phyloP scores from a whole-genome alignment of 805 yeast species.

The Candida chilensis region DNA sequence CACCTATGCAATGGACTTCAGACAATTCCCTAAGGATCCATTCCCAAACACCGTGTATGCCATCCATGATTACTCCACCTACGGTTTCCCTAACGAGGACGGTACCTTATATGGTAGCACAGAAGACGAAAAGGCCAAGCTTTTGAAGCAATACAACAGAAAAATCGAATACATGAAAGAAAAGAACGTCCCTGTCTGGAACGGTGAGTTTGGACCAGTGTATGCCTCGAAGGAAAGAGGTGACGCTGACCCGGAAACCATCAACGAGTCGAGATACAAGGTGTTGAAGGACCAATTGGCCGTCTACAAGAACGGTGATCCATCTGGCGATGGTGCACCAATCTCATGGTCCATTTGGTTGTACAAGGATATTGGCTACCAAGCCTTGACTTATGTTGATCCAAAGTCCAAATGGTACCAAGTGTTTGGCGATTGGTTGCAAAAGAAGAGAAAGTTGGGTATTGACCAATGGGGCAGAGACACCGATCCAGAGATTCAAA shows the following conservation, averaged over 20 bases:
- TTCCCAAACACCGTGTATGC: slow-evolving; percentile 37
- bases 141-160: slow-evolving; percentile 27
- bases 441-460: slow-evolving; percentile 33
- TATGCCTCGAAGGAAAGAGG: slow-evolving; percentile 33
- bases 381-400: slow-evolving; percentile 36
- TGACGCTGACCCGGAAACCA: slow-evolving; percentile 23
- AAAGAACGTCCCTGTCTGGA: slow-evolving; percentile 40
- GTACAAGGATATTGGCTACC: slow-evolving; percentile 44
- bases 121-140: slow-evolving; percentile 20
- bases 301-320: slow-evolving; percentile 34
- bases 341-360: slow-evolving; percentile 46
- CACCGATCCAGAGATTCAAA: slow-evolving; percentile 25
- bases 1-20: slow-evolving; percentile 42
- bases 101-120: slow-evolving; percentile 22
- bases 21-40: slow-evolving; percentile 28
- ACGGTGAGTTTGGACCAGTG: slow-evolving; percentile 46
- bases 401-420: slow-evolving; percentile 33
- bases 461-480: slow-evolving; percentile 43
- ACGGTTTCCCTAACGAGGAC: slow-evolving; percentile 33
- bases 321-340: slow-evolving; percentile 34
- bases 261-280: slow-evolving; percentile 27
- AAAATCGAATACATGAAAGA: slow-evolving; percentile 32
- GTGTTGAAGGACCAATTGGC: slow-evolving; percentile 36
- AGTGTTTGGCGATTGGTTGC: slow-evolving; percentile 29
- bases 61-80: slow-evolving; percentile 36